phyloP scores from a whole-genome alignment of 495 filamentous ascomycete genomes.

The Choiromyces venosus region DNA sequence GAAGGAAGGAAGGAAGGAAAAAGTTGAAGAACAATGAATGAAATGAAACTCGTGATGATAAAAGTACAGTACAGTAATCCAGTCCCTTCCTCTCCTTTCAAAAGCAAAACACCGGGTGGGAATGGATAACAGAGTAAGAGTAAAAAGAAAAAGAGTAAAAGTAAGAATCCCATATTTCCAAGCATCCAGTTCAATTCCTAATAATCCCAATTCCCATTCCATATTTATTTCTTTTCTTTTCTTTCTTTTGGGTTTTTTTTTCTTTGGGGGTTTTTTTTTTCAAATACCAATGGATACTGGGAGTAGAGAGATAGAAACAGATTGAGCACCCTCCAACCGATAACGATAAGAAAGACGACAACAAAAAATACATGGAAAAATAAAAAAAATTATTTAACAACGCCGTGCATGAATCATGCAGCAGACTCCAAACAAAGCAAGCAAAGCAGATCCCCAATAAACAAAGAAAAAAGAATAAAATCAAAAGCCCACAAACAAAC shows the following conservation, averaged over 20 bases:
- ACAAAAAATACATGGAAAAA: constrained; percentile 4
- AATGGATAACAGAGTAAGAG: background rate
- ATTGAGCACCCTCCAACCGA: constrained; percentile 7
- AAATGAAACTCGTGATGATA: background rate
- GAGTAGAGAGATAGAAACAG: background rate
- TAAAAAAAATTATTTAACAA: constrained; percentile 14
- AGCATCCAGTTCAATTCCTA: constrained; percentile 1
- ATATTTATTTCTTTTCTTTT: constrained; percentile 20
- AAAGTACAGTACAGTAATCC: background rate
- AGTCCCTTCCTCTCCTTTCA: background rate
- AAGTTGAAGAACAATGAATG: background rate
- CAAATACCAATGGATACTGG: background rate
- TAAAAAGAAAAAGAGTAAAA: constrained; percentile 15
- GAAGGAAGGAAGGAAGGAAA: background rate
- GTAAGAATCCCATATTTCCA: constrained; percentile 6
- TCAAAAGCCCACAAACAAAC: background rate
- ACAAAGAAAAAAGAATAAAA: background rate
- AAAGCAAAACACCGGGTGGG: background rate
- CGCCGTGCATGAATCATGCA: constrained; percentile 18
- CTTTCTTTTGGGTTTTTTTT: constrained; percentile 7
- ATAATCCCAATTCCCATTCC: no score
- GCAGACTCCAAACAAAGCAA: constrained; percentile 1
- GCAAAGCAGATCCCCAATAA: constrained; percentile 19
- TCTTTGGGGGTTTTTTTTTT: background rate
- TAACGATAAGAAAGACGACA: constrained; percentile 14